phyloP scores from a whole-genome alignment of 2,329 filamentous ascomycete genomes.

The Diaporthe aspalathi region DNA sequence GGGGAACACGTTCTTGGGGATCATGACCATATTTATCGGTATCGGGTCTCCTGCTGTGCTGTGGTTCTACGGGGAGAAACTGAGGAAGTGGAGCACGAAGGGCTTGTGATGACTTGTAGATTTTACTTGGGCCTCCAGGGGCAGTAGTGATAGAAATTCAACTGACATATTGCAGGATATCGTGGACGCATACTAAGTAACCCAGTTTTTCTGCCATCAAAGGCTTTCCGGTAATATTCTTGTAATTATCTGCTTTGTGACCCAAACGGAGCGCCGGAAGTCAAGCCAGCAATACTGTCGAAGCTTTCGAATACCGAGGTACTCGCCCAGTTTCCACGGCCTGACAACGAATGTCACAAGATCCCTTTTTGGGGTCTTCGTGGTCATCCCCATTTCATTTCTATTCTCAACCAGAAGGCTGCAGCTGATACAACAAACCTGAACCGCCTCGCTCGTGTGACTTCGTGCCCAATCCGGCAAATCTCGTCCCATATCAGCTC shows the following conservation, averaged over 20 bases:
- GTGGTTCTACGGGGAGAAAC: conserved; percentile 21
- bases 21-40: not conserved
- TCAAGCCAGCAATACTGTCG: not conserved
- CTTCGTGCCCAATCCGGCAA: not conserved
- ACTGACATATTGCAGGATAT: not conserved
- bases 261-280: no score
- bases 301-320: not conserved
- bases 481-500: not conserved
- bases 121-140: not conserved
- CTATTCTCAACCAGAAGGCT: not conserved
- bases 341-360: not conserved
- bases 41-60: conserved; percentile 6
- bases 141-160: not conserved
- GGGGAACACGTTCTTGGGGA: conserved; percentile 48
- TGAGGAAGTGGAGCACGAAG: conserved; percentile 21
- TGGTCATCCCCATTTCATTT: fast-evolving
- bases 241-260: not conserved
- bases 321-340: not conserved
- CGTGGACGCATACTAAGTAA: fast-evolving
- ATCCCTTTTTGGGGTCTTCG: not conserved
- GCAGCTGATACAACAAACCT: not conserved
- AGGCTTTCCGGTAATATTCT: not conserved
- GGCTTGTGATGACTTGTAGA: not conserved
- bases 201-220: no score
- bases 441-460: not conserved